Percentiles rank a stretch among this genome's conserved stretches.
Conservation (phyloP, 2,329 filamentous ascomycete genomes). For the Truncatella angustata region DNA sequence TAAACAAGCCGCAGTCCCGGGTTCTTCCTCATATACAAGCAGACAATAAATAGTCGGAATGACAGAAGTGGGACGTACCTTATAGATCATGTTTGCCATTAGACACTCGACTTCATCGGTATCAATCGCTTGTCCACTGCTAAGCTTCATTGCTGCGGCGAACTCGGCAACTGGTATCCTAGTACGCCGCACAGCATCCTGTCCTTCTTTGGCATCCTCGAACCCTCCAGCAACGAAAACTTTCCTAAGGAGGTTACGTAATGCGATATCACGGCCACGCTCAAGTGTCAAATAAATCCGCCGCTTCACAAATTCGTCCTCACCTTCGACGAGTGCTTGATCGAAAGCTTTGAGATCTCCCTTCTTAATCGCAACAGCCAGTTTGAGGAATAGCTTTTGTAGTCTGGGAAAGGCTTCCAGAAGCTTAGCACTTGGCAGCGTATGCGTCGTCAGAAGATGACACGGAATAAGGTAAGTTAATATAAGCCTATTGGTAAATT, state of each 20-base stretch:
- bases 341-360: slow-evolving; percentile 86
- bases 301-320: slow-evolving; percentile 89
- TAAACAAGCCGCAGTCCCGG: background rate
- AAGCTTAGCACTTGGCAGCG: slow-evolving; percentile 70
- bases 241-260: slow-evolving; percentile 89
- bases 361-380: slow-evolving; percentile 74
- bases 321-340: slow-evolving; percentile 72
- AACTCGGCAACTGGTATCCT: slow-evolving; percentile 84
- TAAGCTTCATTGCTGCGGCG: slow-evolving; percentile 76
- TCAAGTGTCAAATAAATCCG: slow-evolving; percentile 95
- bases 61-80: slow-evolving; percentile 55
- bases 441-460: slow-evolving; percentile 83
- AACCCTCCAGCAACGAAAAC: slow-evolving; percentile 85
- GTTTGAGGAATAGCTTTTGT: slow-evolving; percentile 73
- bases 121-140: slow-evolving; percentile 67
- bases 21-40: too few species aligned
- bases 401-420: slow-evolving; percentile 75
- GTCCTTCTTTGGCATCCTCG: slow-evolving; percentile 70
- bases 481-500: slow-evolving; percentile 64
- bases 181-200: slow-evolving; percentile 64
- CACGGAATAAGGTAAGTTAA: slow-evolving; percentile 94
- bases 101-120: slow-evolving; percentile 94
- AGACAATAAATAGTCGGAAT: background rate
- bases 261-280: slow-evolving; percentile 82
- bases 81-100: slow-evolving; percentile 96